A percentile compares a stretch with the other conserved stretches of the same genome.
Conservation (phyloP, 768 basidiomycete genomes). For the Fomitopsis serialis region DNA sequence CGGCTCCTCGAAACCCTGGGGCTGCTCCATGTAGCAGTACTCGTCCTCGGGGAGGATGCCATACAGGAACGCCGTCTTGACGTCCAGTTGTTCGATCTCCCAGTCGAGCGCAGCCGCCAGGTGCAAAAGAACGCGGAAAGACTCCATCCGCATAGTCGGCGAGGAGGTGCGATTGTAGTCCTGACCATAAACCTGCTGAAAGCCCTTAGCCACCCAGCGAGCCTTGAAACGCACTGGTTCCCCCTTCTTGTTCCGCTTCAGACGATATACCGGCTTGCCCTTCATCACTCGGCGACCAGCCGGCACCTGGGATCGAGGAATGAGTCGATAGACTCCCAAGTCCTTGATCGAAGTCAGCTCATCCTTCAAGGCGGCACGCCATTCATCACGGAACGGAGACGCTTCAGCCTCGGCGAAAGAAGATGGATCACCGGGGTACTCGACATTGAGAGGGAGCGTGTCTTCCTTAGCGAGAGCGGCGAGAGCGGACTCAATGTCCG, state of each 20-base stretch:
- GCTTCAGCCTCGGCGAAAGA: conserved; percentile 16
- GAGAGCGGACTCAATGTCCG: neutral
- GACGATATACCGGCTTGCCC: conserved; percentile 21
- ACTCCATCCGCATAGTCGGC: conserved; percentile 34
- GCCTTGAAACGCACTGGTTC: too few relatives aligned
- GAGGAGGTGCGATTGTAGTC: conserved; percentile 37
- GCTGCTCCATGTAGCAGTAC: too few relatives aligned
- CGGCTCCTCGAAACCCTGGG: conserved; percentile 15
- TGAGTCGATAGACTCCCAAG: conserved; percentile 16
- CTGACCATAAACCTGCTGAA: too few relatives aligned
- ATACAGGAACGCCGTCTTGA: conserved; percentile 33
- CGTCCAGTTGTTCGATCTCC: conserved; percentile 34
- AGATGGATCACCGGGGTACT: conserved; percentile 15
- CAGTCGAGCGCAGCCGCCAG: conserved; percentile 28
- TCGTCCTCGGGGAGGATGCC: too few relatives aligned
- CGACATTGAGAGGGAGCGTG: conserved; percentile 10
- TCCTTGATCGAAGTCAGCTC: conserved; percentile 15
- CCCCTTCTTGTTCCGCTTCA: too few relatives aligned
- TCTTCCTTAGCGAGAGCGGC: conserved; percentile 10
- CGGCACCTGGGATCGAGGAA: conserved; percentile 16
- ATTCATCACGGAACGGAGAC: conserved; percentile 11
- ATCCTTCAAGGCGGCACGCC: conserved; percentile 18
- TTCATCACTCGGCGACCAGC: conserved; percentile 4
- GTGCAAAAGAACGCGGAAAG: conserved; percentile 30
- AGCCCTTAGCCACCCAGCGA: too few relatives aligned